These are phyloP conservation scores for Escallonia rubra DNA, from an alignment of 129 eudicot genomes.

Conservation along the genomic window DNA sequence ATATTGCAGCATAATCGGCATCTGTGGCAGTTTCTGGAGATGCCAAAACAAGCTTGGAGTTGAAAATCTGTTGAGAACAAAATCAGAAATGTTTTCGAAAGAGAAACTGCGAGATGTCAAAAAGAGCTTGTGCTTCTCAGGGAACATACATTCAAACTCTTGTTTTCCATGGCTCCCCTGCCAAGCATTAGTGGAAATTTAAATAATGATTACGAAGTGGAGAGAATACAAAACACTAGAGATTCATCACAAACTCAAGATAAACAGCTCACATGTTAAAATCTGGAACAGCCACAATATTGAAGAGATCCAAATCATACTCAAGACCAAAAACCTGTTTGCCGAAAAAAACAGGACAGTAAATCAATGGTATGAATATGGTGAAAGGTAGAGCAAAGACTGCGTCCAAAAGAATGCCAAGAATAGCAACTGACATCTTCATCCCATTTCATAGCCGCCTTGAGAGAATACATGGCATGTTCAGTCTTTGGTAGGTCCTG, in stretches of 20 bases:
- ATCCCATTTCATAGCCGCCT: constrained; percentile 98
- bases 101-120: background rate
- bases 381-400: background rate
- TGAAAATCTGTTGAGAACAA: constrained; percentile 57
- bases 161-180: constrained; percentile 99
- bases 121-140: background rate
- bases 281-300: constrained; percentile 95
- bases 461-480: constrained; percentile 96
- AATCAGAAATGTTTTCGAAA: background rate
- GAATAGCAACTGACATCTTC: constrained; percentile 62
- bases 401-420: background rate
- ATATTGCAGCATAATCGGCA: constrained; percentile 92
- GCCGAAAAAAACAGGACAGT: background rate
- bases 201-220: constrained; percentile 2
- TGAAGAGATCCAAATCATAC: constrained; percentile 93
- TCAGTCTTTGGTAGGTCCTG: constrained; percentile 84
- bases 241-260: too few relatives aligned
- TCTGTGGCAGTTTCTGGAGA: constrained; percentile 98
- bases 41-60: constrained; percentile 91
- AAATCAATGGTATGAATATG: background rate
- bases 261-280: constrained; percentile 58
- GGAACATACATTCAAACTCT: constrained; percentile 81
- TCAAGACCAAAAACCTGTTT: constrained; percentile 87
- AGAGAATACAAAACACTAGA: background rate
- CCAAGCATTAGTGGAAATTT: constrained; percentile 15